phyloP scores from a whole-genome alignment of 73 alveolate genomes.

The Paraurostyla sp. region DNA sequence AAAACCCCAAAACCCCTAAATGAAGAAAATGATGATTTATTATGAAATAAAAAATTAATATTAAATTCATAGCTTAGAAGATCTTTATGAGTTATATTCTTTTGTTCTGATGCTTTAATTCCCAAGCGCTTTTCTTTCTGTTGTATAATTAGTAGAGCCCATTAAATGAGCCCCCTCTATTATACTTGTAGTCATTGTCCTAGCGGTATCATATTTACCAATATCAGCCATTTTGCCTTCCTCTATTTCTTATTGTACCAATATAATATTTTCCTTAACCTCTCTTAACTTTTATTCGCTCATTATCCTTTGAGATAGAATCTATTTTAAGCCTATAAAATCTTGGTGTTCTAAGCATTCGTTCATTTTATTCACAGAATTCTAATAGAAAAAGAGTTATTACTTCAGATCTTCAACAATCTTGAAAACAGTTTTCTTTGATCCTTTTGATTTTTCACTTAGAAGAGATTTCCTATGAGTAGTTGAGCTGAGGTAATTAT shows the following conservation, averaged over 20 bases:
- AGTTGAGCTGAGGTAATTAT: background rate
- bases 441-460: background rate
- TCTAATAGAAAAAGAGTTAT: background rate
- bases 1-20: too few species aligned
- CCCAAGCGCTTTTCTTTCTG: too few species aligned
- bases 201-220: too few species aligned
- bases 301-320: background rate
- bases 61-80: too few species aligned
- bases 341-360: background rate
- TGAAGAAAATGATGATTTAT: too few species aligned
- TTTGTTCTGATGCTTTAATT: too few species aligned
- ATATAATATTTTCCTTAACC: background rate
- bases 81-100: too few species aligned
- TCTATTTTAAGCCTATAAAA: background rate
- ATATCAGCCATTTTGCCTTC: too few species aligned
- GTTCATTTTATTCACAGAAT: background rate
- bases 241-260: background rate
- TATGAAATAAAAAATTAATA: too few species aligned
- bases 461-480: background rate
- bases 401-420: background rate
- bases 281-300: slow-evolving; percentile 5
- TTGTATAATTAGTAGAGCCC: too few species aligned
- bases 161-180: too few species aligned
- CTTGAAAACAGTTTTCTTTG: background rate
- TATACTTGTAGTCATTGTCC: too few species aligned